Base-by-base conservation (phyloP, 495 filamentous ascomycete species). In the Neurospora sp. region DNA sequence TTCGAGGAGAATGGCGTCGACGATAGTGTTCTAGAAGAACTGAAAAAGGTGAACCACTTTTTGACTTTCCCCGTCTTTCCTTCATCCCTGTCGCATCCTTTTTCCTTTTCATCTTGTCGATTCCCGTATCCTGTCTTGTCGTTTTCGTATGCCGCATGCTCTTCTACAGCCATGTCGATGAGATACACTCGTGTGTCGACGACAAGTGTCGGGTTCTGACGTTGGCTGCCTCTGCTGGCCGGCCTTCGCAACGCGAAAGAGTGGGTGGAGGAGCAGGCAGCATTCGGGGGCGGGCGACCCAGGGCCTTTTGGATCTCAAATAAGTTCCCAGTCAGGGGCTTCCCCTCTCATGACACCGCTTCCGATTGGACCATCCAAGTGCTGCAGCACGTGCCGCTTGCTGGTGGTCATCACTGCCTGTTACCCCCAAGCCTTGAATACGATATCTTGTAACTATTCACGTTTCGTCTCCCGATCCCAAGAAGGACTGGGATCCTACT, bases 1-100 rank as follows among this genome's bases (percentile, higher is more conserved):
- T 98, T 99, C 82, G 96, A 99, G 81, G 96, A 98, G 81, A 92
- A 91, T 77, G 96, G 96, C 75, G 92, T 98, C 73, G 93, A 96
- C 73, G 91, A 93, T 79, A 83, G 88, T 75, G 93, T 93, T 68
- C 85, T 99, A 76, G 86, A 92, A 73, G 93, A 97, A 79, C 85
- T 99, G 87, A 89, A 87, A 80, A 86, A 89, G 86, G 95, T 98
- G 81, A 89, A 90, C 69, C 65, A 44, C 44, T 72, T n/a, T n/a
- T 39, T 22, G 38, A 72, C 18, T 20, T 35, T 27, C 31, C 65
- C 71, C 70, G 53, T 70, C 70, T 68, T 72, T 65, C 44, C 70
- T 74, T 75, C 73, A 76, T 73, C 73, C 73, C 27, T 1, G 53
- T 65, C 27, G 53, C 27, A 35, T 71, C 73, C 44, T 71, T 76